phyloP scores from a whole-genome alignment of 2,329 filamentous ascomycete genomes.

The Tothia fuscella region DNA sequence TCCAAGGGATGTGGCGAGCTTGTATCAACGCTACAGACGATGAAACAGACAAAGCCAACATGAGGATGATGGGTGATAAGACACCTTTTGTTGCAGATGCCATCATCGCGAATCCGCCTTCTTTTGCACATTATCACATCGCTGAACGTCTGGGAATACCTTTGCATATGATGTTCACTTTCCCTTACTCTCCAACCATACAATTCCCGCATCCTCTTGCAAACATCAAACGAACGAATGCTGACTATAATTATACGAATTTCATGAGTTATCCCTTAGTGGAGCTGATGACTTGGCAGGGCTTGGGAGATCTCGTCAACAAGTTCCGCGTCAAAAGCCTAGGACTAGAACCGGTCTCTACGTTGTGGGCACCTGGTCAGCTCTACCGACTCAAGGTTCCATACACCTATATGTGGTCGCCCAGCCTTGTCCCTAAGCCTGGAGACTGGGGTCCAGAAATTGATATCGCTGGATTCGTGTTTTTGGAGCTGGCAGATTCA shows the following conservation, averaged over 20 bases:
- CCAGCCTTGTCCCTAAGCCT: slow-evolving; percentile 33
- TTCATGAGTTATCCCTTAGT: slow-evolving; percentile 75
- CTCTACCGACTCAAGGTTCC: slow-evolving; percentile 55
- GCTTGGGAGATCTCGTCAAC: slow-evolving; percentile 83
- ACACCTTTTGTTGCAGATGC: slow-evolving; percentile 71
- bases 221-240: slow-evolving; percentile 65
- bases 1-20: slow-evolving; percentile 69
- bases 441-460: slow-evolving; percentile 30
- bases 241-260: slow-evolving; percentile 65
- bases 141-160: slow-evolving; percentile 66
- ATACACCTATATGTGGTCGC: slow-evolving; percentile 54
- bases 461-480: slow-evolving; percentile 22
- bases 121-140: slow-evolving; percentile 63
- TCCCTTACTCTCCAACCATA: slow-evolving; percentile 83
- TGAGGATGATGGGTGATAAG: slow-evolving; percentile 53
- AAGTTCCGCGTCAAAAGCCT: slow-evolving; percentile 65
- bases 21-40: slow-evolving; percentile 65
- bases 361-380: slow-evolving; percentile 61
- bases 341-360: slow-evolving; percentile 63
- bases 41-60: slow-evolving; percentile 44
- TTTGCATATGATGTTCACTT: slow-evolving; percentile 81
- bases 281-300: slow-evolving; percentile 90
- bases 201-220: slow-evolving; percentile 78
- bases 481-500: slow-evolving; percentile 23
- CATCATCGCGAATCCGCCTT: slow-evolving; percentile 68